Evolutionary conservation across 805 yeast species (phyloP).

Genomic region (Yarrowia hollandica): DNA sequence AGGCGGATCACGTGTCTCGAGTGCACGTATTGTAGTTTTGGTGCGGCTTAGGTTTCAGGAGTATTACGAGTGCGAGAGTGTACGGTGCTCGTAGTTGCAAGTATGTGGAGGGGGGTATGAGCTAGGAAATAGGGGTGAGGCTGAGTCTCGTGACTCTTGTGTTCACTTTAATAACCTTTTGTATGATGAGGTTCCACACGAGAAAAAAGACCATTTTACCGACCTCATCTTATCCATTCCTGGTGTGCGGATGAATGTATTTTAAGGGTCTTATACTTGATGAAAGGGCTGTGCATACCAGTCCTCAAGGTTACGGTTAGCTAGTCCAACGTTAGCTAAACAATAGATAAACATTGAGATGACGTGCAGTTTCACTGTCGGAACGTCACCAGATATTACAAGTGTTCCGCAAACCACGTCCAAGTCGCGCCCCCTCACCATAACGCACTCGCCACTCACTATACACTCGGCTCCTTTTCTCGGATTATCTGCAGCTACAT

Average conservation of each 20-base stretch:
- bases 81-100: not conserved
- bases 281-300: slow-evolving; percentile 21
- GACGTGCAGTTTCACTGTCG: no score
- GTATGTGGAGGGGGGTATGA: not conserved
- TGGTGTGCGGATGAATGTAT: no score
- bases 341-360: not conserved
- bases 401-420: no score
- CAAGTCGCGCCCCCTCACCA: not conserved
- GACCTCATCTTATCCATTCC: no score
- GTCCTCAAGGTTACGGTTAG: not conserved
- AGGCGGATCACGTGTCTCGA: not conserved
- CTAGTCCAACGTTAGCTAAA: not conserved
- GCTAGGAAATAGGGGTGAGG: no score
- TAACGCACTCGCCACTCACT: not conserved
- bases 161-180: no score
- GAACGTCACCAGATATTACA: no score
- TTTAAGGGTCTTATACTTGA: not conserved
- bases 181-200: no score
- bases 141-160: no score
- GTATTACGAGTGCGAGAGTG: no score
- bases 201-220: no score
- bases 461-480: not conserved
- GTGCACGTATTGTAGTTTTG: not conserved
- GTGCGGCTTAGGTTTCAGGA: slow-evolving; percentile 13
- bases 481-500: slow-evolving; percentile 1